Conservation (phyloP, 2,329 filamentous ascomycete genomes). For the Colletotrichum tropicicola region DNA sequence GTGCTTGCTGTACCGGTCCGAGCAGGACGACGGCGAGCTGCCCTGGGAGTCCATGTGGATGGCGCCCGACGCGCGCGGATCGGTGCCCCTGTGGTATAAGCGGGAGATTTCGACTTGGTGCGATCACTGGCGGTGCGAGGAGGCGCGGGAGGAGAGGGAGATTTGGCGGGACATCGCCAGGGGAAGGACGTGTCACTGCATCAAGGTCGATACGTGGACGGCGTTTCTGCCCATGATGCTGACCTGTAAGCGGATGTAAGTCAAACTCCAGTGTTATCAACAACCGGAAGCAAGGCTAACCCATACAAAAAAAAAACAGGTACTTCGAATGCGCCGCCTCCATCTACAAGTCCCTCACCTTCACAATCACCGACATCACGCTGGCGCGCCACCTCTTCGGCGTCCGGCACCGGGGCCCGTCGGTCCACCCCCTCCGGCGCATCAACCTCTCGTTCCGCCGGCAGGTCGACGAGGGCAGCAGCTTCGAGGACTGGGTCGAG, state of each 20-base stretch:
- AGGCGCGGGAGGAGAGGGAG: conserved; percentile 7
- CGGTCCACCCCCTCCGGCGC: conserved; percentile 11
- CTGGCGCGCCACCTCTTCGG: conserved; percentile 8
- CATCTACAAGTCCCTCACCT: conserved; percentile 2
- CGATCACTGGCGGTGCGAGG: conserved; percentile 25
- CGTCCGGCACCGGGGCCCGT: background rate
- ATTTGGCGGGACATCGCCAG: conserved; percentile 6
- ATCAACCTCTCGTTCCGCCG: conserved; percentile 16
- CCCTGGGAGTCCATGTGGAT: conserved; percentile 16
- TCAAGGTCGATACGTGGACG: background rate
- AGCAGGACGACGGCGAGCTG: background rate
- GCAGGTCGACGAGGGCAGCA: conserved; percentile 1
- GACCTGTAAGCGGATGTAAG: conserved; percentile 23
- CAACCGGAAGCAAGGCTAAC: no score
- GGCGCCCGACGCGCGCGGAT: conserved; percentile 2
- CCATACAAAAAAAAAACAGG: background rate
- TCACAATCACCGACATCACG: conserved; percentile 22
- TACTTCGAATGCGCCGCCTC: conserved; percentile 7
- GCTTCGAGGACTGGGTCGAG: conserved; percentile 13
- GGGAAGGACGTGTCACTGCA: background rate
- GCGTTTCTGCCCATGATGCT: conserved; percentile 20
- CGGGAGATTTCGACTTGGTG: conserved; percentile 23
- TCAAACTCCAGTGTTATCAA: background rate
- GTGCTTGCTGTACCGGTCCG: background rate
- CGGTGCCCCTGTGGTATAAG: conserved; percentile 12